phyloP scores from a whole-genome alignment of 192 early-diverging fungal genomes.

The Mortierella alpina region DNA sequence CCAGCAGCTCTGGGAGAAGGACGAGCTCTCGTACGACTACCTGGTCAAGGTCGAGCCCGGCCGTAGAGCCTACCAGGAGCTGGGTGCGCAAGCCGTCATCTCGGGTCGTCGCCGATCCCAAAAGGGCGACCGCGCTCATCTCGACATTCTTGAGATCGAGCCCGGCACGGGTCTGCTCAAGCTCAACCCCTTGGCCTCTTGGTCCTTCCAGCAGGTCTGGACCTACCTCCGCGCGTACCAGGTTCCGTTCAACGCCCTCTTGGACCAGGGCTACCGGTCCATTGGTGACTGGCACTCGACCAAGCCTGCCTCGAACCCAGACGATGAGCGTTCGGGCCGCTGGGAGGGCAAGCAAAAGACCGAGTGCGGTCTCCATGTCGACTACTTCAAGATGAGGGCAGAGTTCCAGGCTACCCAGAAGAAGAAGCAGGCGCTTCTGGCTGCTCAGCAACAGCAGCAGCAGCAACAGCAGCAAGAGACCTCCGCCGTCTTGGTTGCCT shows the following conservation, averaged over 20 bases:
- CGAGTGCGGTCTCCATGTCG: conserved; percentile 97
- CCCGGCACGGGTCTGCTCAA: conserved; percentile 82
- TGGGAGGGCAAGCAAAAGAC: conserved; percentile 91
- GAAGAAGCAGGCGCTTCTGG: conserved; percentile 65
- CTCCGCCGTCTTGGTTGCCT: not conserved
- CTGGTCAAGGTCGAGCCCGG: conserved; percentile 95
- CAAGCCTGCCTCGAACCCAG: conserved; percentile 67
- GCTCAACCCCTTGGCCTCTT: conserved; percentile 91
- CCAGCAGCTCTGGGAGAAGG: conserved; percentile 83
- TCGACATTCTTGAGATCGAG: conserved; percentile 89
- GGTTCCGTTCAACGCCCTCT: conserved; percentile 91
- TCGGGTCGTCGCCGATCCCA: conserved; percentile 92
- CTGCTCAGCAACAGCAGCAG: conserved; percentile 14
- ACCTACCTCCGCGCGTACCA: conserved; percentile 81
- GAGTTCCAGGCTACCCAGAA: conserved; percentile 82
- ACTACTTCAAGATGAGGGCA: conserved; percentile 93
- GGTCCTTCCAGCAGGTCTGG: conserved; percentile 93
- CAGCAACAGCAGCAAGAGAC: not conserved
- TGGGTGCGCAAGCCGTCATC: conserved; percentile 82
- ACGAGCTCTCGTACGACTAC: conserved; percentile 87
- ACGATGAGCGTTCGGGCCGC: conserved; percentile 87
- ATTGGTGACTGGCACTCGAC: conserved; percentile 96
- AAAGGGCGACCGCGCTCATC: conserved; percentile 79
- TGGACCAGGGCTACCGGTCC: conserved; percentile 91
- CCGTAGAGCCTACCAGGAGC: conserved; percentile 83